Evolutionary conservation across 257 asterid genomes (phyloP), one percentile per base, ranked within the genome.

Genomic region (Forsythia viridissima): DNA sequence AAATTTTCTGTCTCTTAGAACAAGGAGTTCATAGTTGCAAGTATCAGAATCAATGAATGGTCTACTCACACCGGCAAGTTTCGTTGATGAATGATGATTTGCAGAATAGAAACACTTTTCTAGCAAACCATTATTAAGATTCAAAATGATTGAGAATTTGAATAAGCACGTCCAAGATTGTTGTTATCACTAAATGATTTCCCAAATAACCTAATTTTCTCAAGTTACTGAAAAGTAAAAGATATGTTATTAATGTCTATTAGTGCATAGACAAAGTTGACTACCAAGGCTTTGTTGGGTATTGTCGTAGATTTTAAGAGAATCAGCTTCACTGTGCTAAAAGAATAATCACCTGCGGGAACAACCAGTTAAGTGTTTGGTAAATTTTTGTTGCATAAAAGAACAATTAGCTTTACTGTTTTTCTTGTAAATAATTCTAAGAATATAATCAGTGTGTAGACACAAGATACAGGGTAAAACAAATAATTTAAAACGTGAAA

Each of bases 401-500:
- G 34, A 30, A 30, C 1, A 30, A 30, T 30, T 1, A 30, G 1
- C 34, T 30, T 30, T 30, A 30, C 34, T 30, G 34, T 30, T 30
- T 61, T 74, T 72, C 55, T 36, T 51, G 72, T 11, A 6, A 52
- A 36, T 42, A 5, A 43, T 61, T 16, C 39, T 61, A 48, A 8
- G 16, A 69, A 72, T 2, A 9, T 46, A 65, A 63, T 30, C 34
- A 76, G 57, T 36, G 40, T 37, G 76, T 36, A 76, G 38, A 42
- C 39, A 69, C 15, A 65, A 42, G 44, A 57, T 38, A 72, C 1
- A 46, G 48, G 20, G 5, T 38, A 71, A 72, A 30, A 46, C 34
- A 7, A 76, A 68, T 55, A 8, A 80, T 75, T 43, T 30, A 61
- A n/a, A 52, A 76, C 52, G 71, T 43, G 59, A 24, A 66, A 59